Conservation (phyloP, 73 alveolate genomes). For the Tetrahymena malaccensis region DNA sequence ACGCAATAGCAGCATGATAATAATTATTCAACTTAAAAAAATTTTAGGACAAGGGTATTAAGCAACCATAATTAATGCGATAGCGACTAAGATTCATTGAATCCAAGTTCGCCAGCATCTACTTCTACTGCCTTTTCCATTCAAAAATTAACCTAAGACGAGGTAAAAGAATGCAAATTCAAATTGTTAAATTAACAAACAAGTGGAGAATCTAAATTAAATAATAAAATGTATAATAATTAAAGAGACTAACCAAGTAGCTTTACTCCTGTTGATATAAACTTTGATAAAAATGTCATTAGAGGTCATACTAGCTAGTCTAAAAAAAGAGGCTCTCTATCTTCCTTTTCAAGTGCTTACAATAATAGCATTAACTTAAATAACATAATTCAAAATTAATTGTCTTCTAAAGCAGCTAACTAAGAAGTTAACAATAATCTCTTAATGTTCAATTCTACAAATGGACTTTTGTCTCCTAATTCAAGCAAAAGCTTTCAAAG, state of each 20-base stretch:
- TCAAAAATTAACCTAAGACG: neutral
- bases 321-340: neutral
- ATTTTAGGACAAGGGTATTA: neutral
- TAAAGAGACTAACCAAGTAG: neutral
- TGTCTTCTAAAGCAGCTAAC: neutral
- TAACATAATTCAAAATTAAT: too few relatives aligned
- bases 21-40: too few relatives aligned
- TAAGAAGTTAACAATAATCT: neutral
- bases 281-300: too few relatives aligned
- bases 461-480: neutral
- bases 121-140: neutral
- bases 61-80: neutral
- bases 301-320: neutral
- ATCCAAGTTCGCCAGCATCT: neutral
- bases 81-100: neutral
- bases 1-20: neutral
- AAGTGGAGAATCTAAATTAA: neutral
- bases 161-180: neutral
- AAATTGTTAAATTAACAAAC: neutral
- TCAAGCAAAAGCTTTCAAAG: neutral
- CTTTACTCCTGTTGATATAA: neutral
- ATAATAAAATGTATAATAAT: too few relatives aligned
- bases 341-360: neutral
- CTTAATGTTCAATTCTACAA: neutral
- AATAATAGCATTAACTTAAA: neutral